Evolutionary conservation across 495 filamentous ascomycete genomes (phyloP), one percentile per base, ranked within the genome.

Genomic region (Umbilicaria muhlenbergii): DNA sequence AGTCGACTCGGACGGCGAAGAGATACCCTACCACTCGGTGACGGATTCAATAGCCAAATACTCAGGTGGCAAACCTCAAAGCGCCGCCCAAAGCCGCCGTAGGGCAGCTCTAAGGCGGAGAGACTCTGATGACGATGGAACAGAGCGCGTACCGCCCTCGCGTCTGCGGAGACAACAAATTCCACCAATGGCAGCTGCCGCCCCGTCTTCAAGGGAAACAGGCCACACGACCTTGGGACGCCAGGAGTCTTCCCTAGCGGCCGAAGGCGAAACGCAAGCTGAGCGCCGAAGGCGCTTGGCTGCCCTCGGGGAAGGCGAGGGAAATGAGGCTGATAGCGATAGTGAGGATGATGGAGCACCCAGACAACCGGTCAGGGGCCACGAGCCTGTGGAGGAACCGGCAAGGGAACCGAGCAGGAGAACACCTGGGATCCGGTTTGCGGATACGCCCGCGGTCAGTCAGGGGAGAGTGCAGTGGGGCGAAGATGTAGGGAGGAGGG

Each of bases 201-300:
- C 16, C 11, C 39, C 21, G 32, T 38, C 21, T 35, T 32, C 42
- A 4, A 0, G 6, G 24, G 35, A 21, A 18, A 32, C 32, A 1
- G 34, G 46, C 14, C 34, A 21, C 10, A 24, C 45, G 11, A 28
- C 24, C 24, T 1, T 28, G 4, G 8, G 5, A 5, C 24, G 24
- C 24, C 24, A 28, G 24, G 24, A 28, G 24, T 37, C 47, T 5
- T 24, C 36, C 11, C 14, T 34, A 19, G 31, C 39, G 32, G 61
- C 51, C 36, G 8, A 40, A 45, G 73, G 68, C 34, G 88, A 94
- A 59, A 93, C 86, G 3, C 75, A 83, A 0, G 88, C 86, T 0
- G 88, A 94, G 61, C 70, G 81, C 36, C 71, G 81, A 33, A 71
- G 87, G 47, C 77, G 89, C 58, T 75, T 92, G 43, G 89, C 85